Evolutionary conservation across 768 basidiomycete genomes (phyloP).

Genomic region (Fibroporia radiculosa): DNA sequence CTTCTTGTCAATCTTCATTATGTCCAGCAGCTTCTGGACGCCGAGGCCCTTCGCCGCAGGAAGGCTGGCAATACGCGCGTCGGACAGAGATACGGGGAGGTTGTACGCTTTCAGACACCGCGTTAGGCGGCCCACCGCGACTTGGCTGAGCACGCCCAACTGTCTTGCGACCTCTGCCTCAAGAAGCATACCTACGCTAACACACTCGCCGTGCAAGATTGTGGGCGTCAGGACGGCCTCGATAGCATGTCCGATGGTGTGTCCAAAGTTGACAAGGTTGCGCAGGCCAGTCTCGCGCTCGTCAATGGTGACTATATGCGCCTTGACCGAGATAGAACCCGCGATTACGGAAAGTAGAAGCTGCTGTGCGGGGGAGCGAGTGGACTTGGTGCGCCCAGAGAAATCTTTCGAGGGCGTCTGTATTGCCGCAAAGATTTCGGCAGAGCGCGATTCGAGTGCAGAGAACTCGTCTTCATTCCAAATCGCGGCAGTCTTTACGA

Average conservation of each 20-base stretch:
- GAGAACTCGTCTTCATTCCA: conserved; percentile 91
- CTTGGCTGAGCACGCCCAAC: conserved; percentile 83
- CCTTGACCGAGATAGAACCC: conserved; percentile 91
- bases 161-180: conserved; percentile 91
- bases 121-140: conserved; percentile 84
- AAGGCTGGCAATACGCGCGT: conserved; percentile 68
- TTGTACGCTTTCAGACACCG: conserved; percentile 87
- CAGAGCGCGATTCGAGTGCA: conserved; percentile 76
- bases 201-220: conserved; percentile 94
- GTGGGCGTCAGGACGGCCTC: conserved; percentile 92
- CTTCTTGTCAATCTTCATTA: conserved; percentile 91
- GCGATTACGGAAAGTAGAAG: conserved; percentile 88
- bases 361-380: conserved; percentile 68
- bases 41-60: conserved; percentile 67
- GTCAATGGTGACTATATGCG: conserved; percentile 95
- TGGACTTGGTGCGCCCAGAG: conserved; percentile 49
- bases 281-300: conserved; percentile 95
- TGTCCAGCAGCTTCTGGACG: conserved; percentile 77
- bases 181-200: conserved; percentile 92
- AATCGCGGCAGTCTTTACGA: conserved; percentile 99
- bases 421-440: conserved; percentile 82
- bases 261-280: conserved; percentile 98
- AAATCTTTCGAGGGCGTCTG: conserved; percentile 55
- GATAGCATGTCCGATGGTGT: conserved; percentile 97
- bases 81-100: conserved; percentile 74